Conservation (phyloP, 129 eudicot genomes). For the Oenanthe sinensis region DNA sequence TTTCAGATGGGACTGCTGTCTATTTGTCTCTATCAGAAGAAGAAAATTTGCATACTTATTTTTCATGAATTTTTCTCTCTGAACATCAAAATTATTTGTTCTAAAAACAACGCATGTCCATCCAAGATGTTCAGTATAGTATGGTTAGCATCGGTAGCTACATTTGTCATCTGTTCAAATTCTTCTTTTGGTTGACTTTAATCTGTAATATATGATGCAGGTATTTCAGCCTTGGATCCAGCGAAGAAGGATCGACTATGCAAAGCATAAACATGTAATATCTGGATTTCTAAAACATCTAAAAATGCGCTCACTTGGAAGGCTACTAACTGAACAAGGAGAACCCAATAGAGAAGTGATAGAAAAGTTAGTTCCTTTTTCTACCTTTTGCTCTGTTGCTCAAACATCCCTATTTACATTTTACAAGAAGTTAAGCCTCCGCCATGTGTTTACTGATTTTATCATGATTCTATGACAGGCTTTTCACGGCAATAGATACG, state of each 20-base stretch:
- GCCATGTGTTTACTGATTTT: conserved; percentile 8
- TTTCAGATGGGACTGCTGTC: neutral
- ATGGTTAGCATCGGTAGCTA: neutral
- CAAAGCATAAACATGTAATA: conserved; percentile 60
- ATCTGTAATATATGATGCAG: conserved; percentile 18
- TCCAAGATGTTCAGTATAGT: neutral
- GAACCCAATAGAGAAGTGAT: conserved; percentile 46
- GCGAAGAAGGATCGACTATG: conserved; percentile 51
- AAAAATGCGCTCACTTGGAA: conserved; percentile 52
- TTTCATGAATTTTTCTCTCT: neutral
- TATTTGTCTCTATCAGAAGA: neutral
- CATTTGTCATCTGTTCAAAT: neutral
- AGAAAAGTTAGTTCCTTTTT: conserved; percentile 30
- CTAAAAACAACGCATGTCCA: neutral
- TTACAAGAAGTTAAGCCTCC: neutral
- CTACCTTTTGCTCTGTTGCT: neutral
- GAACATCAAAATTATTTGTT: neutral
- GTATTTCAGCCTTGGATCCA: conserved; percentile 49
- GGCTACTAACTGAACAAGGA: conserved; percentile 47
- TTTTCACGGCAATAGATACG: conserved; percentile 48
- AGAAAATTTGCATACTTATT: neutral
- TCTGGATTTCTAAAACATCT: conserved; percentile 60
- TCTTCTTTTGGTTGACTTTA: neutral
- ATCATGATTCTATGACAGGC: conserved; percentile 27
- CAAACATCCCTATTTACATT: neutral